A percentile compares a stretch with the other conserved stretches of the same genome.
These are phyloP conservation scores for Lepidium africanum DNA, from an alignment of 345 rosid species.

Conservation along the genomic window DNA sequence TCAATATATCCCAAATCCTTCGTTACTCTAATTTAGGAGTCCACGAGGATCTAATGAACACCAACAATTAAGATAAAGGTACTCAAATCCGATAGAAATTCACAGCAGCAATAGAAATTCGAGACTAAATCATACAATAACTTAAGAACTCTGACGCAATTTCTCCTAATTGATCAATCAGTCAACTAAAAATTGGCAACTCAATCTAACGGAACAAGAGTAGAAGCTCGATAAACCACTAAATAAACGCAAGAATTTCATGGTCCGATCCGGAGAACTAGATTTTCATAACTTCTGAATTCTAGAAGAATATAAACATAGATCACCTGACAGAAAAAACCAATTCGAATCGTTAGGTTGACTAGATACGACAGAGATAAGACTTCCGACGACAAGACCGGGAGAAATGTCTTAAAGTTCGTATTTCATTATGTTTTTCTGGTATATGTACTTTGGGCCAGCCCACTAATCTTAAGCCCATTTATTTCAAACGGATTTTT, in stretches of 20 bases:
- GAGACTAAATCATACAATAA: not conserved
- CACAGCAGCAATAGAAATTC: not conserved
- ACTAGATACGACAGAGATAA: constrained; percentile 8
- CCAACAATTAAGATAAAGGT: not conserved
- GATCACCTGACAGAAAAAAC: constrained; percentile 15
- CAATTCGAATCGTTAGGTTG: not conserved
- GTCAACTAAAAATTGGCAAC: constrained; percentile 11
- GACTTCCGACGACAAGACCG: constrained; percentile 10
- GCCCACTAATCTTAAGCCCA: not conserved
- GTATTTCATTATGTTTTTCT: not conserved
- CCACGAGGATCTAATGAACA: not conserved
- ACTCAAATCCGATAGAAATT: not conserved
- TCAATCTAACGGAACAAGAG: not conserved
- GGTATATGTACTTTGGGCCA: not conserved
- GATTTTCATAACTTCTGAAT: not conserved
- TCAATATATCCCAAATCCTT: not conserved
- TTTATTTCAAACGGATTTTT: not conserved
- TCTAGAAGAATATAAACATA: not conserved
- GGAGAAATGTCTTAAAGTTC: too few relatives aligned
- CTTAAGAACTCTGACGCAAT: not conserved
- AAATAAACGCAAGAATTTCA: not conserved
- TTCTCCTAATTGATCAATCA: constrained; percentile 13
- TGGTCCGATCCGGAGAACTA: not conserved
- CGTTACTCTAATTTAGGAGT: not conserved
- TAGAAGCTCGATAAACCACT: not conserved